Evolutionary conservation across 805 yeast species (phyloP).

Genomic region (Candida incommunis): DNA sequence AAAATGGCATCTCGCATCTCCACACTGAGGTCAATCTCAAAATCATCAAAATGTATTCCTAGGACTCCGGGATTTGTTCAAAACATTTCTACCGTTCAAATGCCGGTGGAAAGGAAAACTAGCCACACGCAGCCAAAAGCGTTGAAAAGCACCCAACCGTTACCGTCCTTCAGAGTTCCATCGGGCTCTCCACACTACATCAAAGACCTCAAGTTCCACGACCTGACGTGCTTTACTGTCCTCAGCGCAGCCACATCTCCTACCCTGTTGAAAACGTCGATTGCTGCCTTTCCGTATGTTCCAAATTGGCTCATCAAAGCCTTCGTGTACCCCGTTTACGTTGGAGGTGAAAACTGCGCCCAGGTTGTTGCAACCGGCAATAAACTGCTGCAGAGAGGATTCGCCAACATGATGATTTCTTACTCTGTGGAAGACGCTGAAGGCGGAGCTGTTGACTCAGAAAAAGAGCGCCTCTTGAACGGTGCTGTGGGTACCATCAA

Average conservation of each 20-base stretch:
- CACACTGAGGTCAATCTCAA: no score
- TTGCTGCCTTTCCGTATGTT: constrained; percentile 20
- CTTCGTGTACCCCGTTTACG: constrained; percentile 68
- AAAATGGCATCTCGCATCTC: no score
- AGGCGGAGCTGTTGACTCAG: constrained; percentile 35
- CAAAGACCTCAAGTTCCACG: constrained; percentile 13
- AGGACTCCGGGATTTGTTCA: no score
- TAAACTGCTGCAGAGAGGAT: constrained; percentile 54
- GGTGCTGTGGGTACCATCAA: constrained; percentile 24
- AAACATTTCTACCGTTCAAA: no score
- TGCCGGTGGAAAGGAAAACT: no score
- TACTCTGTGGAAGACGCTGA: constrained; percentile 88
- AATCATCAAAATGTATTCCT: no score
- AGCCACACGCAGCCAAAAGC: no score
- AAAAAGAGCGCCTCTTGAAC: constrained; percentile 22
- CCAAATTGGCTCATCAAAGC: constrained; percentile 60
- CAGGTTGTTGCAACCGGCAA: constrained; percentile 64
- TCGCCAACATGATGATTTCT: constrained; percentile 90
- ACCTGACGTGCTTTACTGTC: constrained; percentile 18
- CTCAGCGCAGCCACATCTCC: constrained; percentile 21
- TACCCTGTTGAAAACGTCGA: constrained; percentile 17
- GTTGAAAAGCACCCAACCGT: background rate
- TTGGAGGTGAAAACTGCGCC: constrained; percentile 72
- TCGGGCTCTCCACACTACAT: constrained; percentile 12
- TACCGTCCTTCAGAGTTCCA: background rate